Base-by-base conservation (phyloP, 78 protist species). In the Planoprotostelium fungivorum region DNA sequence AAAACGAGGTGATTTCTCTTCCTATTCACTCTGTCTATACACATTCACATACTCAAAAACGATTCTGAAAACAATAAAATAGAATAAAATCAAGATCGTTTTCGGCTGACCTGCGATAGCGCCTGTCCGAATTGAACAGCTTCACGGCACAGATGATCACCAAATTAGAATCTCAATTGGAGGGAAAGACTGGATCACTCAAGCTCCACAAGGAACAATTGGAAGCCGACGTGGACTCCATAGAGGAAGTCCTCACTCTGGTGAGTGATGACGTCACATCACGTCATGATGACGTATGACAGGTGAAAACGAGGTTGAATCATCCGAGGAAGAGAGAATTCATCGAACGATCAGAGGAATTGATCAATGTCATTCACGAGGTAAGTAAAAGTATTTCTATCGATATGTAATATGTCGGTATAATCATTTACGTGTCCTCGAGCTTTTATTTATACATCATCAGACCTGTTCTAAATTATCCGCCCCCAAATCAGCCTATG, bases 1-100 rank as follows among this genome's bases (percentile, higher is more conserved):
- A 86, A 34, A 34, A 86, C 5, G 87, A 35, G 87, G 73, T 51
- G n/a, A n/a, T n/a, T n/a, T n/a, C n/a, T n/a, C n/a, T n/a, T n/a
- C n/a, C n/a, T n/a, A n/a, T n/a, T n/a, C n/a, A n/a, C n/a, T n/a
- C n/a, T n/a, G n/a, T n/a, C n/a, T n/a, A 51, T 51, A 51, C 73
- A 51, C 73, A 5, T 25, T 25, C 31, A 51, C 31, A 51, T 51
- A 51, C 5, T 51, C 16, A 51, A 25, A 51, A 51, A 51, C 16
- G 16, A 25, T 51, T 5, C 5, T 51, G 73, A 51, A 51, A 25
- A 51, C 73, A 5, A 51, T 5, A 5, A 16, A 34, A 34, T 10
- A 34, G 38, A n/a, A n/a, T n/a, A n/a, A n/a, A n/a, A n/a, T n/a
- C n/a, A n/a, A n/a, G n/a, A n/a, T n/a, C n/a, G n/a, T n/a, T n/a